Base-by-base conservation (phyloP, 75 land plant genomes). In the Gnetum montanum region DNA sequence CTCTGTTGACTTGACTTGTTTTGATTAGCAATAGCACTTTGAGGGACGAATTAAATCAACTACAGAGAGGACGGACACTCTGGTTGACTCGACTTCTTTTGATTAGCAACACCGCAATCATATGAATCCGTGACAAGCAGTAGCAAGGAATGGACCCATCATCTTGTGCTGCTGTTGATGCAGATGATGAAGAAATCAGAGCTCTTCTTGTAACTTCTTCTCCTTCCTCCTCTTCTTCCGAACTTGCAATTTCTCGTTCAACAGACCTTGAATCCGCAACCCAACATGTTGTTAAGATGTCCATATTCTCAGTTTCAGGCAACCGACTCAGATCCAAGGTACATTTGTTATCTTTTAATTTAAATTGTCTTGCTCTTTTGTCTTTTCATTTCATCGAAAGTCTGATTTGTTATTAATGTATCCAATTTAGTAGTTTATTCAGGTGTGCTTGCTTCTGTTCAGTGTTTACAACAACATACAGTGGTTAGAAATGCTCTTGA, bases 111-210 rank as follows among this genome's bases (percentile, higher is more conserved):
- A n/a, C n/a, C n/a, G n/a, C n/a, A n/a, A n/a, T n/a, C n/a, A n/a
- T n/a, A n/a, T n/a, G n/a, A n/a, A n/a, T n/a, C n/a, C n/a, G n/a
- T n/a, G n/a, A n/a, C n/a, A n/a, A n/a, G n/a, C n/a, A n/a, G n/a
- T n/a, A n/a, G n/a, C n/a, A n/a, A n/a, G n/a, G n/a, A n/a, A n/a
- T n/a, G n/a, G n/a, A n/a, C n/a, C n/a, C n/a, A n/a, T n/a, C n/a
- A n/a, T n/a, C n/a, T n/a, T n/a, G n/a, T n/a, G n/a, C n/a, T n/a
- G n/a, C n/a, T n/a, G n/a, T n/a, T n/a, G n/a, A n/a, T n/a, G n/a
- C n/a, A n/a, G n/a, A n/a, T 6, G 50, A 48, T n/a, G 50, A 48
- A 18, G 50, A 48, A 48, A 48, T 8, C 27, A 48, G 29, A 29
- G 29, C 50, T 48, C 50, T 48, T 1, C 11, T 48, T n/a, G 0